Evolutionary conservation across 257 asterid species (phyloP).

Genomic region (Orobanche coerulescens): DNA sequence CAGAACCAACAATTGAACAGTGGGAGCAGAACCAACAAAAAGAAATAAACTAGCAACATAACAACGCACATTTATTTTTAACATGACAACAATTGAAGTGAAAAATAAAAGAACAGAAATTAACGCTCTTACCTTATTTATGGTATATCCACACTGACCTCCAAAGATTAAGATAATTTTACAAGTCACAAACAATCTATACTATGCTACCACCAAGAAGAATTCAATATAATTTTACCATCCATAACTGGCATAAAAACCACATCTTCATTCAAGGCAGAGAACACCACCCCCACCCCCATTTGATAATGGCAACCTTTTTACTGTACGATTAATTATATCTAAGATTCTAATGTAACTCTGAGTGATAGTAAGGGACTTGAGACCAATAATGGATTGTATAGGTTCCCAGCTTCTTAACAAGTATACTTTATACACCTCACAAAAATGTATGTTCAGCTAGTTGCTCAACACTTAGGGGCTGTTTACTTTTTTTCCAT

Average conservation of each 20-base stretch:
- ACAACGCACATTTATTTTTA: not conserved
- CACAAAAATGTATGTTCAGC: not conserved
- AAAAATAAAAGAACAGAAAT: conserved; percentile 12
- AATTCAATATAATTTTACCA: not conserved
- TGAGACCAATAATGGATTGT: not conserved
- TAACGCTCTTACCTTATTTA: conserved; percentile 52
- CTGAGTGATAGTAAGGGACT: not conserved
- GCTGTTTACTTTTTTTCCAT: too few species aligned
- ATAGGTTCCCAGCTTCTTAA: not conserved
- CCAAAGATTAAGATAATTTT: conserved; percentile 34
- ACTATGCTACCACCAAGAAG: conserved; percentile 16
- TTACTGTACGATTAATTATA: not conserved
- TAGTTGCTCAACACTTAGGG: not conserved
- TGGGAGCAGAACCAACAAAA: not conserved
- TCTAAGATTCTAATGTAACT: not conserved
- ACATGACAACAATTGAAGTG: not conserved
- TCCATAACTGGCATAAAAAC: not conserved
- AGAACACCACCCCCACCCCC: too few species aligned
- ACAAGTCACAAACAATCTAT: conserved; percentile 21
- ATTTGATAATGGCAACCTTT: too few species aligned
- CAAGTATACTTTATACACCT: not conserved
- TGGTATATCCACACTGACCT: conserved; percentile 83
- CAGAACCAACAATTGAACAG: not conserved
- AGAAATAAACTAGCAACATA: not conserved
- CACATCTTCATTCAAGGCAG: conserved; percentile 1